phyloP scores from a whole-genome alignment of 1,139 yeast species.

The Chernovozyma sophiae-reginae region DNA sequence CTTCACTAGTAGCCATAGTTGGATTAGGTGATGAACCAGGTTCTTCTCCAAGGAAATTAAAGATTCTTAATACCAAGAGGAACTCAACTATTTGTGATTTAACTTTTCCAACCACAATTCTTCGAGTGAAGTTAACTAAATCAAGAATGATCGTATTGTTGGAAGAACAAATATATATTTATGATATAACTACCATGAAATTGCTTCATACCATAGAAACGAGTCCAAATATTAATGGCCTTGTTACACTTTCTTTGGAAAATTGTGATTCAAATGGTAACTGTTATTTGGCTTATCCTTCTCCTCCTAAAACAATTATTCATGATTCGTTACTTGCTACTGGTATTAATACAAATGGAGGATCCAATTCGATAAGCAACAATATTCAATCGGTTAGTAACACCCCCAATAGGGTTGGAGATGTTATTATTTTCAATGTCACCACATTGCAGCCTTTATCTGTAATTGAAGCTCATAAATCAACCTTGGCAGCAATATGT shows the following conservation, averaged over 20 bases:
- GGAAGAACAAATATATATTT: conserved; percentile 82
- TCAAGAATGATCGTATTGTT: conserved; percentile 71
- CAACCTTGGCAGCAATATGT: conserved; percentile 74
- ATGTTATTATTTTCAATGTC: conserved; percentile 81
- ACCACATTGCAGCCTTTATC: conserved; percentile 75
- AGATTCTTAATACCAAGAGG: conserved; percentile 76
- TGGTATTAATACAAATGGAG: conserved; percentile 46
- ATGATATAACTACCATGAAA: conserved; percentile 85
- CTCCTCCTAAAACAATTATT: conserved; percentile 57
- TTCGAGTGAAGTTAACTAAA: conserved; percentile 74
- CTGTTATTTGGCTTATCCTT: conserved; percentile 81
- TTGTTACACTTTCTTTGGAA: conserved; percentile 65
- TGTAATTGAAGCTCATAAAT: conserved; percentile 91
- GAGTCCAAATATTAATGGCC: conserved; percentile 59
- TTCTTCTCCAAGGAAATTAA: conserved; percentile 75
- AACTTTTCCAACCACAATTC: conserved; percentile 79
- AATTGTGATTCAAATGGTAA: conserved; percentile 36
- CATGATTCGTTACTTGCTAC: conserved; percentile 41
- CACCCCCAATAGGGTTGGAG: conserved; percentile 65
- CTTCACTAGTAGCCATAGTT: conserved; percentile 82
- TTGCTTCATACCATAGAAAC: conserved; percentile 86
- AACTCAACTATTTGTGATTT: conserved; percentile 76
- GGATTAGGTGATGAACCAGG: conserved; percentile 83
- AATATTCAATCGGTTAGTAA: conserved; percentile 44
- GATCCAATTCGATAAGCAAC: conserved; percentile 37